Percentiles rank a stretch among this genome's conserved stretches.
Conservation (phyloP, 1,139 yeast species). For the Pichia sp. region DNA sequence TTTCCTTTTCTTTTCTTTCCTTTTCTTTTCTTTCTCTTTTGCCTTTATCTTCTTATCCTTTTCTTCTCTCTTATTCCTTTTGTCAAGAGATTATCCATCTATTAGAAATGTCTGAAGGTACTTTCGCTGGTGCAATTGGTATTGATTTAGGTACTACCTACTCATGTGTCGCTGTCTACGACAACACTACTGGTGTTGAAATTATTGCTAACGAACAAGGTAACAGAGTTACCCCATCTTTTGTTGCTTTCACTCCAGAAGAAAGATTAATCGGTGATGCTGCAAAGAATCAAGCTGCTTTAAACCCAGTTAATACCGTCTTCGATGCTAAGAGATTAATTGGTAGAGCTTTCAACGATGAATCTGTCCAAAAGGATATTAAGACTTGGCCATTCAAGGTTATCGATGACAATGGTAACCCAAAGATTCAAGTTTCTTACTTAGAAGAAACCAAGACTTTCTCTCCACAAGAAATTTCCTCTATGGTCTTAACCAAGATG, state of each 20-base stretch:
- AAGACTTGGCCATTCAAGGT: conserved; percentile 98
- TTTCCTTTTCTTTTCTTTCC: background rate
- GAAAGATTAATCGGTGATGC: conserved; percentile 99
- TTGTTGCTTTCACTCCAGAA: conserved; percentile 95
- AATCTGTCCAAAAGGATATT: conserved; percentile 89
- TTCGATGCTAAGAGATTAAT: conserved; percentile 98
- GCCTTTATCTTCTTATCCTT: background rate
- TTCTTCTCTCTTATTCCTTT: conserved; percentile 1
- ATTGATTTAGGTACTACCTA: conserved; percentile 99
- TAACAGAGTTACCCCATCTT: conserved; percentile 98
- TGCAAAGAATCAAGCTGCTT: conserved; percentile 98
- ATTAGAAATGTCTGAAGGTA: conserved; percentile 93
- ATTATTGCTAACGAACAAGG: conserved; percentile 99
- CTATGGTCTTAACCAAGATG: conserved; percentile 96
- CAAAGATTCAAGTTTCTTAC: conserved; percentile 89
- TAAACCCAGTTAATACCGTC: conserved; percentile 94
- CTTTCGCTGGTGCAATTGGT: conserved; percentile 97
- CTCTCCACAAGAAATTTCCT: conserved; percentile 96
- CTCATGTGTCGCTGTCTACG: conserved; percentile 97
- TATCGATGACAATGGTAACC: conserved; percentile 78
- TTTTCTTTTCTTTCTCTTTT: background rate
- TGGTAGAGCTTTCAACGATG: conserved; percentile 90
- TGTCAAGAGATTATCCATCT: conserved; percentile 7
- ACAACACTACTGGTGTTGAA: conserved; percentile 58
- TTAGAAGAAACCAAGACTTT: conserved; percentile 88